Evolutionary conservation across 371 early-diverging fungal species (phyloP).

Genomic region (Dipsacomyces acuminosporus): DNA sequence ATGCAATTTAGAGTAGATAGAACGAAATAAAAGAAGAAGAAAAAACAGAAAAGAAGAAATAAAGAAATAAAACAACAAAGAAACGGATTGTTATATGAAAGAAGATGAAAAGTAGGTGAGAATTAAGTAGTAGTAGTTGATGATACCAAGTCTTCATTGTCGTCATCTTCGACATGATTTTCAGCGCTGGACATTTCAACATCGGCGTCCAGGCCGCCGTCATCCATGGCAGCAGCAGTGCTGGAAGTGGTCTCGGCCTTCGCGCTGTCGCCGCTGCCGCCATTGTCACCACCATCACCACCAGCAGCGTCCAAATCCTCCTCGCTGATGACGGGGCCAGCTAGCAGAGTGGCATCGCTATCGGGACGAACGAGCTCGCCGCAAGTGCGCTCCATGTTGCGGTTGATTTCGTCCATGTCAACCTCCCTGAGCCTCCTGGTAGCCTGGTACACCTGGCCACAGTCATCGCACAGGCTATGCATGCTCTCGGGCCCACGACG

Average conservation of each 20-base stretch:
- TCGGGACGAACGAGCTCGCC: slow-evolving; percentile 6
- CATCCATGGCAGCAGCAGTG: no score
- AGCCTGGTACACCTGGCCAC: slow-evolving; percentile 19
- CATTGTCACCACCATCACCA: no score
- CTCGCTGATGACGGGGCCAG: no score
- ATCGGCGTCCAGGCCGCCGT: no score
- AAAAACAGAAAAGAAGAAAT: not conserved
- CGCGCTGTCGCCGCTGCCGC: no score
- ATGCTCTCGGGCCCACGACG: slow-evolving; percentile 41
- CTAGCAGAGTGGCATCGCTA: no score
- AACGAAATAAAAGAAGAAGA: not conserved
- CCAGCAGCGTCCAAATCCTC: no score
- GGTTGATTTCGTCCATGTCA: slow-evolving; percentile 8
- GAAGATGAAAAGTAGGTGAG: not conserved
- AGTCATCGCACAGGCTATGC: slow-evolving; percentile 41
- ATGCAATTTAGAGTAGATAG: not conserved
- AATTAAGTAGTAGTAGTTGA: not conserved
- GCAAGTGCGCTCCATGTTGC: slow-evolving; percentile 15
- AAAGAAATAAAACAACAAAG: not conserved
- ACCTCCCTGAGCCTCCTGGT: slow-evolving; percentile 18
- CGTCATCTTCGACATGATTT: not conserved
- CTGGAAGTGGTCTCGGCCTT: no score
- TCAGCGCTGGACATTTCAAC: no score
- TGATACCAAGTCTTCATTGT: not conserved
- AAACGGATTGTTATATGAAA: no score